Conservation (phyloP, 352 stramenopile genomes). For the Peronospora farinosa region DNA sequence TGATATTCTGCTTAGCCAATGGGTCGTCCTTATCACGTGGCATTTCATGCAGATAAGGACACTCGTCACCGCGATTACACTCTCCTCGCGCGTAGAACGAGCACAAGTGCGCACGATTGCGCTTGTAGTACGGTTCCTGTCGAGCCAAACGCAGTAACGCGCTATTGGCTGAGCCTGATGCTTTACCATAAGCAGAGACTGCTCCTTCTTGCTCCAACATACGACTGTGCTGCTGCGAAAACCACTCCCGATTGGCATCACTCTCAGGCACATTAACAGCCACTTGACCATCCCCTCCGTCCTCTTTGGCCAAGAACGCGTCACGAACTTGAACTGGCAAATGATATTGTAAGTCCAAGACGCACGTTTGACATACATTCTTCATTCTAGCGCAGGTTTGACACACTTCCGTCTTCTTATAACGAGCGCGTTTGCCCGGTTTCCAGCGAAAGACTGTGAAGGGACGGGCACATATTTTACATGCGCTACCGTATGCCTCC, state of each 20-base stretch:
- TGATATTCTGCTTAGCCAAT: slow-evolving; percentile 94
- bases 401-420: slow-evolving; percentile 98
- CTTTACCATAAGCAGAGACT: slow-evolving; percentile 81
- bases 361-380: slow-evolving; percentile 98
- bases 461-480: slow-evolving; percentile 96
- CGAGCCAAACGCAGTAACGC: slow-evolving; percentile 81
- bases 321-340: slow-evolving; percentile 93
- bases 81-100: slow-evolving; percentile 93
- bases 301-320: slow-evolving; percentile 66
- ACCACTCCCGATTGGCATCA: slow-evolving; percentile 92
- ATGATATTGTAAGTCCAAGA: slow-evolving; percentile 98
- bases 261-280: slow-evolving; percentile 86
- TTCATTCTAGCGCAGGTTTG: slow-evolving; percentile 97
- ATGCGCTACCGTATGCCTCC: slow-evolving; percentile 92
- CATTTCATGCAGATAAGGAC: slow-evolving; percentile 94
- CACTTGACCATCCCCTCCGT: slow-evolving; percentile 25
- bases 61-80: slow-evolving; percentile 89
- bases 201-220: slow-evolving; percentile 89
- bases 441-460: slow-evolving; percentile 99
- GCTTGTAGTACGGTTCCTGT: slow-evolving; percentile 88
- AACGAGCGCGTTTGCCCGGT: slow-evolving; percentile 92
- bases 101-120: slow-evolving; percentile 89
- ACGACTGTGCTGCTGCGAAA: slow-evolving; percentile 87
- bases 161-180: slow-evolving; percentile 53
- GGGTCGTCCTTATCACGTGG: slow-evolving; percentile 88